Conservation (phyloP, 1,139 yeast genomes). For the Meyerozyma carpophila region DNA sequence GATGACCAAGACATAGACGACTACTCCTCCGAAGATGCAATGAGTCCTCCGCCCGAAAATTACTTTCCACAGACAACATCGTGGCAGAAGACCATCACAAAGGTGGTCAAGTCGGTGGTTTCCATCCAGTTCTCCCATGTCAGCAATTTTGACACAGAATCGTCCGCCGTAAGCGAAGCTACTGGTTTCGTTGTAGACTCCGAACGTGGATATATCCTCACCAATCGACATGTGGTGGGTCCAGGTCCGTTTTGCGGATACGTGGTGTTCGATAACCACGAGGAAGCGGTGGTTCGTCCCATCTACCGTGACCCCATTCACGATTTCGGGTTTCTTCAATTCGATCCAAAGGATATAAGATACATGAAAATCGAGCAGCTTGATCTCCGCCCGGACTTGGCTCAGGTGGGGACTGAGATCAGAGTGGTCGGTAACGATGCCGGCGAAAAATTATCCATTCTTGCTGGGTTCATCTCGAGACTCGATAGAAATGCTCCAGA, state of each 20-base stretch:
- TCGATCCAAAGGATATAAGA: constrained; percentile 65
- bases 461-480: constrained; percentile 86
- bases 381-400: constrained; percentile 72
- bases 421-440: constrained; percentile 96
- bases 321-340: constrained; percentile 78
- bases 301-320: constrained; percentile 81
- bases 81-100: constrained; percentile 82
- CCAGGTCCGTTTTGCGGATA: constrained; percentile 92
- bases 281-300: constrained; percentile 84
- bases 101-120: constrained; percentile 81
- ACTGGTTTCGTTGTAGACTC: constrained; percentile 95
- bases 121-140: constrained; percentile 86
- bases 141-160: constrained; percentile 82
- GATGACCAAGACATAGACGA: not conserved
- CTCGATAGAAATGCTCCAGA: constrained; percentile 93
- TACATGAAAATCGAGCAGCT: constrained; percentile 69
- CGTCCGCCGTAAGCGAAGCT: constrained; percentile 80
- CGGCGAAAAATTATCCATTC: constrained; percentile 85
- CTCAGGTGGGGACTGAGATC: constrained; percentile 85
- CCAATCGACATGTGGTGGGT: constrained; percentile 92
- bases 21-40: not conserved
- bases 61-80: not conserved
- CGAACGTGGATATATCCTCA: constrained; percentile 71
- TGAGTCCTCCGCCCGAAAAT: not conserved
- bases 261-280: constrained; percentile 91